A percentile compares a stretch with the other conserved stretches of the same genome.
Evolutionary conservation across 176 grass and related monocot genomes (phyloP).

Genomic region (Triticum dicoccoides): DNA sequence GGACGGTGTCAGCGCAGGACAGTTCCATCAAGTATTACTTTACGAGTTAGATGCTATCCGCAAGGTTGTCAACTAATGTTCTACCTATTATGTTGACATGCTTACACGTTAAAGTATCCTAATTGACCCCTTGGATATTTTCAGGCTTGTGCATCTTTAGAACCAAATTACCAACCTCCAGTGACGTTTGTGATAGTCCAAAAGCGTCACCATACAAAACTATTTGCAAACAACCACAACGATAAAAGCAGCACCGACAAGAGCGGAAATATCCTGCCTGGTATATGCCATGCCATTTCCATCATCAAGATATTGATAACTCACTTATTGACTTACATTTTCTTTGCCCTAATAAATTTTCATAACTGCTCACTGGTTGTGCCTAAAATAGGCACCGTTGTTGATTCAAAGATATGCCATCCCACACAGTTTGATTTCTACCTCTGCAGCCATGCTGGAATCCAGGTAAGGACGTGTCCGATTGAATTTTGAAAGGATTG

Average conservation of each 20-base stretch:
- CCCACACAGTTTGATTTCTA: conserved; percentile 70
- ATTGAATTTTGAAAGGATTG: not conserved
- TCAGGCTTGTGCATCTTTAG: conserved; percentile 71
- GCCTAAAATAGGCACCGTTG: conserved; percentile 43
- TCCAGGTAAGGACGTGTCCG: conserved; percentile 36
- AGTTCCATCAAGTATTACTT: conserved; percentile 76
- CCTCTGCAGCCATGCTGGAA: conserved; percentile 64
- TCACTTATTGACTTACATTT: not conserved
- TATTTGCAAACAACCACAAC: conserved; percentile 72
- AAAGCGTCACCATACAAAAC: conserved; percentile 68
- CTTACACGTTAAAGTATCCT: not conserved
- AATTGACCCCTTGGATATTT: not conserved
- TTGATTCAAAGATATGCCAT: conserved; percentile 75
- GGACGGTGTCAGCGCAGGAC: conserved; percentile 72
- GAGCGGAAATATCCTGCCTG: conserved; percentile 71
- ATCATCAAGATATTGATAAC: not conserved
- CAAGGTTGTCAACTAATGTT: conserved; percentile 34
- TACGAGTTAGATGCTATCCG: conserved; percentile 76
- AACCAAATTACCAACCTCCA: conserved; percentile 73
- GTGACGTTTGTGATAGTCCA: conserved; percentile 80
- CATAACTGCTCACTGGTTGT: not conserved
- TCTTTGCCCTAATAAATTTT: not conserved
- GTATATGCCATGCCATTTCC: conserved; percentile 21
- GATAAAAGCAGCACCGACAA: conserved; percentile 63
- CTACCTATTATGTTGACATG: not conserved